Evolutionary conservation across 2,329 filamentous ascomycete species (phyloP).

Genomic region (Teratosphaeria pseudoeucalypti): DNA sequence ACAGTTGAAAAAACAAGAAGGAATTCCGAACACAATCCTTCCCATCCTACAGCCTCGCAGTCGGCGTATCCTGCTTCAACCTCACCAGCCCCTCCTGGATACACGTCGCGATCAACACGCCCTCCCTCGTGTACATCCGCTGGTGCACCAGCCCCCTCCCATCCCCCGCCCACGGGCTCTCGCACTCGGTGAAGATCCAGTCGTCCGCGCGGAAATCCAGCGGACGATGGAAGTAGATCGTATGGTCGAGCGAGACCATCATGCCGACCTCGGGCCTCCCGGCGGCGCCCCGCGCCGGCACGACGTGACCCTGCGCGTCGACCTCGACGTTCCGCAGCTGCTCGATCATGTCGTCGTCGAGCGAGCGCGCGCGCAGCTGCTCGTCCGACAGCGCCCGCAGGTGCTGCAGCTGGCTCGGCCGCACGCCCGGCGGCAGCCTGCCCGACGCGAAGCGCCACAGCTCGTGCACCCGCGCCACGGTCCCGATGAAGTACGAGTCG

Average conservation of each 20-base stretch:
- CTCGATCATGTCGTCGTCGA: slow-evolving; percentile 43
- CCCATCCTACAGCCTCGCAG: background rate
- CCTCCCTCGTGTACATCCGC: slow-evolving; percentile 61
- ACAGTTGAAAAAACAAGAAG: too few relatives aligned
- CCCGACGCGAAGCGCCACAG: slow-evolving; percentile 55
- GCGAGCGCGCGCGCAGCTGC: slow-evolving; percentile 30
- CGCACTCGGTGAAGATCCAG: slow-evolving; percentile 73
- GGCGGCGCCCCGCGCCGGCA: slow-evolving; percentile 30
- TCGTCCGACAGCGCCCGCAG: slow-evolving; percentile 36
- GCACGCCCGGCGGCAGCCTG: slow-evolving; percentile 7
- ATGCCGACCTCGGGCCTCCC: slow-evolving; percentile 56
- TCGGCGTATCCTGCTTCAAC: background rate
- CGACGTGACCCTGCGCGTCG: slow-evolving; percentile 27
- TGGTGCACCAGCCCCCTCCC: slow-evolving; percentile 67
- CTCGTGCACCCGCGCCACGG: slow-evolving; percentile 67
- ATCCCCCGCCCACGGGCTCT: slow-evolving; percentile 70
- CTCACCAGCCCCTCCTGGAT: slow-evolving; percentile 51
- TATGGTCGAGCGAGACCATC: slow-evolving; percentile 73
- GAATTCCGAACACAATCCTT: background rate
- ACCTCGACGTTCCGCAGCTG: slow-evolving; percentile 34
- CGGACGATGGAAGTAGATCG: slow-evolving; percentile 46
- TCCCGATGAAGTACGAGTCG: slow-evolving; percentile 89
- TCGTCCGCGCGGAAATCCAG: slow-evolving; percentile 44
- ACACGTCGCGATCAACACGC: slow-evolving; percentile 65
- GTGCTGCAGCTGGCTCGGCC: slow-evolving; percentile 35